Conservation (phyloP, 2,329 filamentous ascomycete genomes). For the Cytospora paraplurivora region DNA sequence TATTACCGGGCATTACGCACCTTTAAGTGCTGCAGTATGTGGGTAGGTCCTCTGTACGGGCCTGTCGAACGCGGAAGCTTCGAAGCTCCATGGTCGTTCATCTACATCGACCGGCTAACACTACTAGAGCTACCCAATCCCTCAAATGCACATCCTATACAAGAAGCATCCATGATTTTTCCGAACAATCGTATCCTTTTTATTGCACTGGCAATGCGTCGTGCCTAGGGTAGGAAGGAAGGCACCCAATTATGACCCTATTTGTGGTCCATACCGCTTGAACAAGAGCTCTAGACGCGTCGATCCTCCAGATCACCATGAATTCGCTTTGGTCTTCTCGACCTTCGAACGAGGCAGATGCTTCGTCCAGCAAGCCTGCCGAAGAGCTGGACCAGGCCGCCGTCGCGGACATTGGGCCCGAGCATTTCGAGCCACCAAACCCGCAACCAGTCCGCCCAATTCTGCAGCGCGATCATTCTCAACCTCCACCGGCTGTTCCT, state of each 20-base stretch:
- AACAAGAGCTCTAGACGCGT: conserved; percentile 16
- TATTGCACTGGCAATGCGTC: background rate
- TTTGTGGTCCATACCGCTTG: conserved; percentile 15
- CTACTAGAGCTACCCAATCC: background rate
- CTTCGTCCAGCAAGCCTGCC: conserved; percentile 13
- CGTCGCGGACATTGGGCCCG: conserved; percentile 15
- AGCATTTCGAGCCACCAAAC: conserved; percentile 16
- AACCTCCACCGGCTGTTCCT: conserved; percentile 28
- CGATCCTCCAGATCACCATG: conserved; percentile 27
- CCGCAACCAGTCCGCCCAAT: conserved; percentile 32
- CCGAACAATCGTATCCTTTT: background rate
- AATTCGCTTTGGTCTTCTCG: conserved; percentile 31
- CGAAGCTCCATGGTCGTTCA: background rate
- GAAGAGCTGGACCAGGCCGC: conserved; percentile 21
- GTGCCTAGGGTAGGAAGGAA: conserved; percentile 5
- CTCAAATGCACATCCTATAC: conserved; percentile 2
- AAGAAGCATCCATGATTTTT: conserved; percentile 13
- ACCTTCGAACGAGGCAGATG: conserved; percentile 22
- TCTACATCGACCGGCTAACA: background rate
- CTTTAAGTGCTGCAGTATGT: background rate
- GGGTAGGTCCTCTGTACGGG: background rate
- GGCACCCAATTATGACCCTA: conserved; percentile 16
- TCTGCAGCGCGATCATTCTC: conserved; percentile 37
- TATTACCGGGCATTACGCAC: background rate
- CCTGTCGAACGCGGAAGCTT: background rate